Evolutionary conservation across 345 rosid genomes (phyloP).

Genomic region (Bruguiera sexangula): DNA sequence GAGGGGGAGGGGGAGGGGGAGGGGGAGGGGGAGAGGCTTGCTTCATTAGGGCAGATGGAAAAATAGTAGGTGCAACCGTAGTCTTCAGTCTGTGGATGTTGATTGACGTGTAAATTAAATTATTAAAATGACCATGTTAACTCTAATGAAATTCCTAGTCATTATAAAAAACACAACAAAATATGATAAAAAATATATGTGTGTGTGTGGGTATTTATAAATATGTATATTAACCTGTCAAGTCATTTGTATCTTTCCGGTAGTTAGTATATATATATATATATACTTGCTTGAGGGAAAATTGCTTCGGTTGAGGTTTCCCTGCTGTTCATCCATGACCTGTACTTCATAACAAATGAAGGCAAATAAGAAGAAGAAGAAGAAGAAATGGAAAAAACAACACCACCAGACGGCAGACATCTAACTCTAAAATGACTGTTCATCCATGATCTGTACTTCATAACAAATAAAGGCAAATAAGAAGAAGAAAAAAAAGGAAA

Average conservation of each 20-base stretch:
- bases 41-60: too few relatives aligned
- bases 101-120: background rate
- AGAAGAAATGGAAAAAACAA: background rate
- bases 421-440: background rate
- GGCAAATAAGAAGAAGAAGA: background rate
- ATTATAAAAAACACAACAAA: background rate
- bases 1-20: too few relatives aligned
- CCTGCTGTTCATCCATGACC: constrained; percentile 19
- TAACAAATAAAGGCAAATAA: background rate
- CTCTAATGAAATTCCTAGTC: background rate
- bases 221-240: background rate
- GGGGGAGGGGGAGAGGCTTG: too few relatives aligned
- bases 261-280: background rate
- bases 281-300: constrained; percentile 30
- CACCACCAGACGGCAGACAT: background rate
- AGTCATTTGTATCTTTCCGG: background rate
- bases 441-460: constrained; percentile 15
- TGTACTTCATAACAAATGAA: background rate
- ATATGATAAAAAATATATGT: too few relatives aligned
- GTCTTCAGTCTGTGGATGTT: too few relatives aligned
- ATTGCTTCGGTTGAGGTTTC: constrained; percentile 31
- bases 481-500: background rate
- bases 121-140: background rate
- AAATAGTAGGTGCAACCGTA: too few relatives aligned
- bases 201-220: too few relatives aligned